Evolutionary conservation across 345 rosid genomes (phyloP).

Genomic region (Populus nigra): DNA sequence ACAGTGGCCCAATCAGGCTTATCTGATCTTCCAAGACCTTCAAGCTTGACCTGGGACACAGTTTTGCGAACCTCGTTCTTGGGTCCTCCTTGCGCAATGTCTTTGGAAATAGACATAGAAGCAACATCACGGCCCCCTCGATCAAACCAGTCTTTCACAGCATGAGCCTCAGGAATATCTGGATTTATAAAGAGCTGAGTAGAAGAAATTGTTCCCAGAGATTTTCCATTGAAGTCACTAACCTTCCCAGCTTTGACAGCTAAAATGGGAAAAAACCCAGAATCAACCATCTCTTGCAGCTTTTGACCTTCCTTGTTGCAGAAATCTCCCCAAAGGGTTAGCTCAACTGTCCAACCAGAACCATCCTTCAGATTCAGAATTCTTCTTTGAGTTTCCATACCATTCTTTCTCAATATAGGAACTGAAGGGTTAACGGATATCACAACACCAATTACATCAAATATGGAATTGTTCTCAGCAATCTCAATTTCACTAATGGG

Average conservation of each 20-base stretch:
- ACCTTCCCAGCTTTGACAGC: slow-evolving; percentile 88
- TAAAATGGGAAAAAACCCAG: slow-evolving; percentile 64
- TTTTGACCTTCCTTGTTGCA: slow-evolving; percentile 83
- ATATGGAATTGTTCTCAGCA: slow-evolving; percentile 68
- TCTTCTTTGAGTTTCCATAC: slow-evolving; percentile 94
- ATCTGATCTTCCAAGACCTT: slow-evolving; percentile 87
- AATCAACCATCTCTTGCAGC: slow-evolving; percentile 71
- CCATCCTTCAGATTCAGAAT: slow-evolving; percentile 72
- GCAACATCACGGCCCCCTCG: slow-evolving; percentile 59
- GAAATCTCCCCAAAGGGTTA: slow-evolving; percentile 88
- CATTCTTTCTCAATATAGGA: slow-evolving; percentile 84
- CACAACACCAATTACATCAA: slow-evolving; percentile 76
- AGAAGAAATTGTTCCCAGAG: slow-evolving; percentile 75
- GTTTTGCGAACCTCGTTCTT: slow-evolving; percentile 66
- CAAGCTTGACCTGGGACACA: slow-evolving; percentile 75
- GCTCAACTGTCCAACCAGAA: slow-evolving; percentile 72
- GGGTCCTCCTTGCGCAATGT: slow-evolving; percentile 46
- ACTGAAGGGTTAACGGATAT: slow-evolving; percentile 73
- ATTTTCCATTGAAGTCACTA: slow-evolving; percentile 81
- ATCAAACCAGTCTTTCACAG: slow-evolving; percentile 69
- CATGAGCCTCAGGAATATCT: slow-evolving; percentile 68
- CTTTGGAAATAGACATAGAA: slow-evolving; percentile 71
- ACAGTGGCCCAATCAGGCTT: slow-evolving; percentile 87
- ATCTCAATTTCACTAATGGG: slow-evolving; percentile 78
- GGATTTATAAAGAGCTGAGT: slow-evolving; percentile 81